These are phyloP conservation scores for Liquidambar formosana DNA, from an alignment of 164 flowering plant genomes.

Conservation along the genomic window DNA sequence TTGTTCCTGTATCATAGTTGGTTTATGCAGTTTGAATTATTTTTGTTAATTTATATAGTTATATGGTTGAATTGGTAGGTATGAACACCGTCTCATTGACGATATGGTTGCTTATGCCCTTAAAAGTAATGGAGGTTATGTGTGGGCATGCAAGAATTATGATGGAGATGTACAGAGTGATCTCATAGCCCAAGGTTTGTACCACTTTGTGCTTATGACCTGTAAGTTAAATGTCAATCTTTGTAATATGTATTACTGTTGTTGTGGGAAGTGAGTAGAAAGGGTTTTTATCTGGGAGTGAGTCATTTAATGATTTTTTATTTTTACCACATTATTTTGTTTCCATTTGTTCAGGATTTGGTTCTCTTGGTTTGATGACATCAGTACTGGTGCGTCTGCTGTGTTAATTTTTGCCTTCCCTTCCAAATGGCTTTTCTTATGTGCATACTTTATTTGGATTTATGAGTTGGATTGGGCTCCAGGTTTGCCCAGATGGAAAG, in stretches of 20 bases:
- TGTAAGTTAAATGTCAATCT: not conserved
- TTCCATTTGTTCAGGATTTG: constrained; percentile 64
- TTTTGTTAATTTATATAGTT: not conserved
- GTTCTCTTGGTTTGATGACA: constrained; percentile 96
- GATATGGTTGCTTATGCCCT: constrained; percentile 96
- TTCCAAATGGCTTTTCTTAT: no score
- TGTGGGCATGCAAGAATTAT: constrained; percentile 95
- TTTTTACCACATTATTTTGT: constrained; percentile 4
- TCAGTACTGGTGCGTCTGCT: constrained; percentile 70
- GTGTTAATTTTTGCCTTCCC: not conserved
- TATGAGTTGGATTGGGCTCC: constrained; percentile 15
- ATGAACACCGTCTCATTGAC: constrained; percentile 90
- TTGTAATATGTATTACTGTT: not conserved
- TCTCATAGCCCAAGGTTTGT: constrained; percentile 89
- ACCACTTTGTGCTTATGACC: not conserved
- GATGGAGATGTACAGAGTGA: constrained; percentile 98
- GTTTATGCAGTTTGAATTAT: not conserved
- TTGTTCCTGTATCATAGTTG: no score
- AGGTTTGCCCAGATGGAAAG: constrained; percentile 98
- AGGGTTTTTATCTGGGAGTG: not conserved
- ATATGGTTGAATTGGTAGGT: constrained; percentile 44
- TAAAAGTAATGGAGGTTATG: constrained; percentile 92
- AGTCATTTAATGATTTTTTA: not conserved
- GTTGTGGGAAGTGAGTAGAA: no score
- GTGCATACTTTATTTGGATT: constrained; percentile 1